Base-by-base conservation (phyloP, 805 yeast genomes). In the Dipodascopsis tothii region DNA sequence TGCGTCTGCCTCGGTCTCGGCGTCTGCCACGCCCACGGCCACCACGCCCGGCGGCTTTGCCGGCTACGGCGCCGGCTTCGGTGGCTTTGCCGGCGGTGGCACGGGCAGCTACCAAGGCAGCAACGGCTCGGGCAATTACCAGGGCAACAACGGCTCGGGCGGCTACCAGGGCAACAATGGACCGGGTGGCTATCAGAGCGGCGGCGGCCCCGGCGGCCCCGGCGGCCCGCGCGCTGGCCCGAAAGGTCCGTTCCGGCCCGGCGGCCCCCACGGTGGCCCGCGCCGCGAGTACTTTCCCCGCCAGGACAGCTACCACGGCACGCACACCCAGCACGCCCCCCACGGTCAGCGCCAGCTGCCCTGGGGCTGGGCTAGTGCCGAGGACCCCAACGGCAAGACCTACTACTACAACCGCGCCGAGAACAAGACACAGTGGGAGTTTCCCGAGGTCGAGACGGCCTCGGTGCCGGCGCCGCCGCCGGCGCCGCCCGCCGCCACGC, bases 301-400 rank as follows among this genome's bases (percentile, higher is more conserved):
- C n/a, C n/a, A n/a, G n/a, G n/a, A n/a, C n/a, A n/a, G n/a, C n/a
- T n/a, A n/a, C n/a, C n/a, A n/a, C n/a, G n/a, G n/a, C n/a, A n/a
- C n/a, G n/a, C n/a, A n/a, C n/a, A n/a, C n/a, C n/a, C n/a, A n/a
- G n/a, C n/a, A n/a, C n/a, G n/a, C n/a, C n/a, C n/a, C n/a, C n/a
- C n/a, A n/a, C n/a, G n/a, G n/a, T n/a, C n/a, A n/a, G n/a, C n/a
- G n/a, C n/a, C n/a, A n/a, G n/a, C n/a, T 48, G 23, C 52, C 86
- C 1, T 66, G 67, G 1, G 84, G 84, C 2, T 82, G 92, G 92
- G 77, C 73, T 40, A 67, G 72, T 52, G 78, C 81, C 0, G 60
- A 60, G 20, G 78, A 74, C 46, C 64, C 68, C 3, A 64, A 61
- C 17, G 71, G 73, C 11, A 61, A 61, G 11, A 60, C 56, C 14